These are phyloP conservation scores for Euclidium syriacum DNA, from an alignment of 345 rosid genomes.

Conservation along the genomic window DNA sequence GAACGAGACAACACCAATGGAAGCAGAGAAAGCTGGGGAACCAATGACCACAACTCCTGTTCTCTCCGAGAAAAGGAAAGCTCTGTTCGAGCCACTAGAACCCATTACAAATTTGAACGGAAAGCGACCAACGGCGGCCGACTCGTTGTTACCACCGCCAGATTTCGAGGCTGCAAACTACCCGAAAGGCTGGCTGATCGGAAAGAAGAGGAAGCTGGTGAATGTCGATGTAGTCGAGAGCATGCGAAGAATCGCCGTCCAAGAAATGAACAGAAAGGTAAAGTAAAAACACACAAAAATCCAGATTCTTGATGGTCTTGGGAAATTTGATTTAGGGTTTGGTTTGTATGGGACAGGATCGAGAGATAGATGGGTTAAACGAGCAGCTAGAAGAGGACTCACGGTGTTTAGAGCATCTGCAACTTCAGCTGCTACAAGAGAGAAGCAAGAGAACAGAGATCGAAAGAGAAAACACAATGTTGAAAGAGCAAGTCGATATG, in stretches of 20 bases:
- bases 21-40: constrained; percentile 11
- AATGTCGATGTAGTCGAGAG: constrained; percentile 95
- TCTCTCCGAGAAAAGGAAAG: constrained; percentile 73
- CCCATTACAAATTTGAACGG: constrained; percentile 47
- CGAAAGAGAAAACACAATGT: constrained; percentile 74
- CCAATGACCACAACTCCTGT: constrained; percentile 33
- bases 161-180: constrained; percentile 79
- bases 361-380: constrained; percentile 79
- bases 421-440: constrained; percentile 75
- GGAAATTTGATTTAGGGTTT: background rate
- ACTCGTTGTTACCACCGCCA: constrained; percentile 81
- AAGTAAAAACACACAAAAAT: background rate
- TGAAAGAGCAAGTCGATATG: constrained; percentile 78
- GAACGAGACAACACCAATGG: constrained; percentile 38
- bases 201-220: constrained; percentile 90
- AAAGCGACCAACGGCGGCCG: constrained; percentile 41
- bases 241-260: constrained; percentile 94
- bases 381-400: constrained; percentile 93
- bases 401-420: constrained; percentile 74
- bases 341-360: constrained; percentile 57
- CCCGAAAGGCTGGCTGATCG: constrained; percentile 90
- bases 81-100: constrained; percentile 87
- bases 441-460: constrained; percentile 68
- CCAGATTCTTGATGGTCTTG: background rate
- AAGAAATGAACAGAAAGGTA: constrained; percentile 97